Evolutionary conservation across 768 basidiomycete species (phyloP).

Genomic region (Chalciporus chontae): DNA sequence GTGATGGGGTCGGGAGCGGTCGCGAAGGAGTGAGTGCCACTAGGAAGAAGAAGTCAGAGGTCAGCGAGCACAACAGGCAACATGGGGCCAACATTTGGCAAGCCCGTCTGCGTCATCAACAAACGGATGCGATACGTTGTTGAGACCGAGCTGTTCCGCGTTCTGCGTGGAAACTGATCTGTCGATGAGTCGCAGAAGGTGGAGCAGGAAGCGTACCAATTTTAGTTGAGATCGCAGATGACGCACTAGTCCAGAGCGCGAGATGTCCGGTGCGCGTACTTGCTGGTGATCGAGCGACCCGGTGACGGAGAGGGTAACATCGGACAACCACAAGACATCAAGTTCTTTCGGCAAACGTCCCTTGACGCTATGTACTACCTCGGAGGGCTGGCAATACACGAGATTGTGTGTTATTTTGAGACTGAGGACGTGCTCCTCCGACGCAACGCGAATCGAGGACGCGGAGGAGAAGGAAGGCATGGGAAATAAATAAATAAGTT

Average conservation of each 20-base stretch:
- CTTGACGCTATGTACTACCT: conserved; percentile 28
- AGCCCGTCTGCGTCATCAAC: conserved; percentile 42
- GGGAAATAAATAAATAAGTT: conserved; percentile 8
- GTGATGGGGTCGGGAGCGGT: conserved; percentile 27
- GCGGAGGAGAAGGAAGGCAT: conserved; percentile 33
- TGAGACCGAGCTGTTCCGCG: conserved; percentile 52
- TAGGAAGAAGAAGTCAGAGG: conserved; percentile 20
- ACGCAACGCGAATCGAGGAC: conserved; percentile 40
- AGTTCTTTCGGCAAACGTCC: conserved; percentile 35
- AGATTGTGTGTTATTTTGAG: conserved; percentile 48
- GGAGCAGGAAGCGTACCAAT: conserved; percentile 33
- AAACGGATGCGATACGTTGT: conserved; percentile 51
- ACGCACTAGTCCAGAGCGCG: conserved; percentile 45
- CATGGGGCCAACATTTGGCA: conserved; percentile 36
- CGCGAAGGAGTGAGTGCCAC: conserved; percentile 41
- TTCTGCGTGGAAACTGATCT: conserved; percentile 44
- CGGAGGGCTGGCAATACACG: conserved; percentile 31
- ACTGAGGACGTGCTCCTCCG: conserved; percentile 41
- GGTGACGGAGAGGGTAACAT: conserved; percentile 50
- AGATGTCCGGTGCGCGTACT: conserved; percentile 39
- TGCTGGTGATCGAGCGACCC: conserved; percentile 47
- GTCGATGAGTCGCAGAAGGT: conserved; percentile 5
- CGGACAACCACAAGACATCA: conserved; percentile 49
- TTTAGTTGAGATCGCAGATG: conserved; percentile 51
- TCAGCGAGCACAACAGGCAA: conserved; percentile 6